Evolutionary conservation across 768 basidiomycete species (phyloP).

Genomic region (Boletus rubropictus): DNA sequence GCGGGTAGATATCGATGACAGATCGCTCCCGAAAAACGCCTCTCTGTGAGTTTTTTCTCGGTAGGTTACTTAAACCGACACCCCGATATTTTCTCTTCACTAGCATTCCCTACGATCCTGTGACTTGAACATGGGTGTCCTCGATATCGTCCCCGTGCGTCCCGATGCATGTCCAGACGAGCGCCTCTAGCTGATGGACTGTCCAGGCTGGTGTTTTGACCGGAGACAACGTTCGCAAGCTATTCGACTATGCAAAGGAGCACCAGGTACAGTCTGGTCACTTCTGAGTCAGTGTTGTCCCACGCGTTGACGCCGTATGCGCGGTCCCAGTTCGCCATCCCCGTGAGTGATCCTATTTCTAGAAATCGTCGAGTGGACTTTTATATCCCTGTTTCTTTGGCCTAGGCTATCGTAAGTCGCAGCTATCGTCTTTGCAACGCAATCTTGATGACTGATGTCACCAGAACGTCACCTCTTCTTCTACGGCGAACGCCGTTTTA

Average conservation of each 20-base stretch:
- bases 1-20: not conserved
- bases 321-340: conserved; percentile 66
- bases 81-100: not conserved
- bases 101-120: conserved; percentile 11
- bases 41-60: no score
- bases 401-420: conserved; percentile 70
- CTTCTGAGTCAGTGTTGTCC: not conserved
- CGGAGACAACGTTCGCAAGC: conserved; percentile 89
- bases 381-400: not conserved
- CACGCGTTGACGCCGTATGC: conserved; percentile 10
- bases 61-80: no score
- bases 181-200: conserved; percentile 3
- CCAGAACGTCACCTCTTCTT: conserved; percentile 96
- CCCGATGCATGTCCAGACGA: not conserved
- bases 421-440: not conserved
- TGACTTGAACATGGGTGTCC: conserved; percentile 62
- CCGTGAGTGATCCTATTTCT: conserved; percentile 46
- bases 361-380: not conserved
- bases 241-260: conserved; percentile 91
- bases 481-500: conserved; percentile 87
- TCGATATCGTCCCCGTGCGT: conserved; percentile 80
- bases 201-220: conserved; percentile 87
- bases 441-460: not conserved
- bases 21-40: conserved; percentile 1
- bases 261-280: conserved; percentile 54